Base-by-base conservation (phyloP, 2,329 filamentous ascomycete genomes). In the Pseudophaeomoniella oleicola region DNA sequence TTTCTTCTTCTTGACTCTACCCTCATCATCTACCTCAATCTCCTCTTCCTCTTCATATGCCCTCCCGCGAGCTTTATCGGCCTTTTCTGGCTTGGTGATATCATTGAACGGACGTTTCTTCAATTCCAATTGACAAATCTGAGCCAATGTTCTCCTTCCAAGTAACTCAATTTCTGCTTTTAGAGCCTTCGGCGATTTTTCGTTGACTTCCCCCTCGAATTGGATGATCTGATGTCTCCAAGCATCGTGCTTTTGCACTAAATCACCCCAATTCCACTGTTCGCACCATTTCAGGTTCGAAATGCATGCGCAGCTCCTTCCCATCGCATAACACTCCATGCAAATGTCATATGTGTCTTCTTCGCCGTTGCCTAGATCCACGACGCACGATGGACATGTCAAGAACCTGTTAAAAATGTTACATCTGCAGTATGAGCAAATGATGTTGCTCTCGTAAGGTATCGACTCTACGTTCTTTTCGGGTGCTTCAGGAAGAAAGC, bases 311-410 rank as follows among this genome's bases (percentile, higher is more conserved):
- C 90, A 98, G 32, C 87, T 94, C 36, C 90, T 75, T 15, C 90
- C 90, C 81, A 96, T 93, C n/a, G 78, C 81, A 52, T 93, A 98
- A 53, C 90, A 98, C 47, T 98, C 90, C 82, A 98, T 87, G 52
- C 90, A 98, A 15, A 98, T 71, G 54, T 98, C 90, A 53, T 96
- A 98, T 0, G 83, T 83, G 51, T 96, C 76, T 19, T 78, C 83
- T 38, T 85, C 79, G 19, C 76, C 81, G 40, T 71, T 71, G 9
- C 71, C 64, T 14, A 83, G 66, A 34, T 69, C 64, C 22, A 78
- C 69, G 32, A 84, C 72, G 54, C 90, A 98, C 37, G 78, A 72
- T 40, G 84, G 84, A 63, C 90, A 98, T 3, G 87, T 94, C 16
- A 98, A 60, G 52, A 98, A 98, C 3, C 86, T 74, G 56, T 98